Evolutionary conservation across 768 basidiomycete species (phyloP).

Genomic region (Pilatotrama ljubarskyi): DNA sequence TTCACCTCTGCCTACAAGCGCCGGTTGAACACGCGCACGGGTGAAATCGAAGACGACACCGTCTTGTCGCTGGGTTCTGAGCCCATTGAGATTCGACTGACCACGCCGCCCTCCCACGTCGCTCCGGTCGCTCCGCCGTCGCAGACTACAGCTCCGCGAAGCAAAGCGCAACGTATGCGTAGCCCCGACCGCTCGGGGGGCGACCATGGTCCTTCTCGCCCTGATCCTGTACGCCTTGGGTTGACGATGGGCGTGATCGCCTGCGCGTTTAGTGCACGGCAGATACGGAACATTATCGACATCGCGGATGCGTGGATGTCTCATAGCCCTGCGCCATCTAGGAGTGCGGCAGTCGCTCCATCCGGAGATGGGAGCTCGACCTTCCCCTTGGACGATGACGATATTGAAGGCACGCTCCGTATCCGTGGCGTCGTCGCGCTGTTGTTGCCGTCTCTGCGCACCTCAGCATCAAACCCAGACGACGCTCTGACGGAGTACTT

Average conservation of each 20-base stretch:
- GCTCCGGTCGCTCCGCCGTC: neutral
- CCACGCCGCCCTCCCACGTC: constrained; percentile 42
- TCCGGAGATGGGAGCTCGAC: neutral
- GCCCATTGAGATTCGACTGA: constrained; percentile 57
- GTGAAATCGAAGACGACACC: constrained; percentile 40
- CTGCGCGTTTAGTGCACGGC: constrained; percentile 55
- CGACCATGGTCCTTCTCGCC: neutral
- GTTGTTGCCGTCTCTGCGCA: constrained; percentile 39
- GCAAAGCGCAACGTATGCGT: too few relatives aligned
- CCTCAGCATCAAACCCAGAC: constrained; percentile 16
- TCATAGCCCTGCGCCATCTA: constrained; percentile 12
- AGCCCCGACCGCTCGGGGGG: neutral
- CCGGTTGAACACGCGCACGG: neutral
- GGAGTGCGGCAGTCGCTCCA: neutral
- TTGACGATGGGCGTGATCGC: constrained; percentile 53
- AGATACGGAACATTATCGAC: constrained; percentile 51
- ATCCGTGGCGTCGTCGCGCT: constrained; percentile 51
- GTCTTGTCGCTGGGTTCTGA: constrained; percentile 64
- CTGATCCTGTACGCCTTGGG: constrained; percentile 32
- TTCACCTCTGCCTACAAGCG: neutral
- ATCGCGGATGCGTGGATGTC: constrained; percentile 24
- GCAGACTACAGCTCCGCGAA: neutral
- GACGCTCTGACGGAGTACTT: constrained; percentile 46
- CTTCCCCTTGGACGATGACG: constrained; percentile 29
- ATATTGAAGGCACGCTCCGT: constrained; percentile 35